Base-by-base conservation (phyloP, 2,329 filamentous ascomycete genomes). In the Penicillium sp. region DNA sequence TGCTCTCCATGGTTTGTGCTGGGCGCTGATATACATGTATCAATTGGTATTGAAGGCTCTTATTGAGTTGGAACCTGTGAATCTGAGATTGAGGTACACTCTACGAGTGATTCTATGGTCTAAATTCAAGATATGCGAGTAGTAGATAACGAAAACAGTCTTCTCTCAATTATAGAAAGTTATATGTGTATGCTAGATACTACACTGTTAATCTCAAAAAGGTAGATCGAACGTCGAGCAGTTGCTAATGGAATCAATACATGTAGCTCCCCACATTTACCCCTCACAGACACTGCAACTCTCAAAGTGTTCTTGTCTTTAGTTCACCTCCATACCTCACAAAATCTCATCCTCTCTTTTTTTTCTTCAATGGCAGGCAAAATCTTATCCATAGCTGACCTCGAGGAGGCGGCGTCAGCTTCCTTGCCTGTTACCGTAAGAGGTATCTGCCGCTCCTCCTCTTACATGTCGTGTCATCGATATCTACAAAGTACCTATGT, bases 361-460 rank as follows among this genome's bases (percentile, higher is more conserved):
- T 30, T 14, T 23, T 1, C 26, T 14, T 39, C 4, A 44, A 62
- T 62, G 60, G 36, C 30, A 29, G 35, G 55, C 9, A 61, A 60
- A 7, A 58, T 62, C 16, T 27, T 61, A 13, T 61, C 54, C 2
- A 57, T 62, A 34, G 48, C 59, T 34, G 59, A 62, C 26, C 60
- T 62, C 23, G 55, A 61, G 42, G 45, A 39, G 35, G 52, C 53
- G 29, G 60, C 57, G 32, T 61, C 57, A 7, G 36, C 42, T 13
- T 53, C 41, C 7, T 44, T 62, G 1, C 49, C 60, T 9, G 18
- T 35, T 2, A 41, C 54, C 26, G 59, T 43, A 19, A 53, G 51
- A 61, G 60, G 59, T 62, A 60, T 44, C 1, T 10, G 18, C 27
- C 13, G 14, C 9, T 10, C 8, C 32, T 11, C 34, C 40, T 16